Base-by-base conservation (phyloP, 768 basidiomycete genomes). In the Tulasnella calospora region DNA sequence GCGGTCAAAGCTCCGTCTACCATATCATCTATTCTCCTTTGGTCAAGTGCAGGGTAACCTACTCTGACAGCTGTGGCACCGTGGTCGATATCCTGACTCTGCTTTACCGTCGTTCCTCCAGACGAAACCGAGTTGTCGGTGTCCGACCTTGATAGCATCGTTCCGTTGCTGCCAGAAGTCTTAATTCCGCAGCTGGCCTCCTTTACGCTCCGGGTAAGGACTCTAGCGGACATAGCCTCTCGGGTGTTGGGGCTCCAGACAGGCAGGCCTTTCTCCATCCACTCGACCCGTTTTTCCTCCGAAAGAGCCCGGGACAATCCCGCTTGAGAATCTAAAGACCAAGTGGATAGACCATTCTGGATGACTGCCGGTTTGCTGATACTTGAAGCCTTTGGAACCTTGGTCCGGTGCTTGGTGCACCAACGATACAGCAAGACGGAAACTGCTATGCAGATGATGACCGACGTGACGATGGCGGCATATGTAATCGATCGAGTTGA, bases 141-240 rank as follows among this genome's bases (percentile, higher is more conserved):
- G 12, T 67, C 61, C 33, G 61, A 67, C 17, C 33, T 67, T 67
- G 61, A 67, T n/a, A 67, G 5, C 61, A 13, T 67, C 12, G 10
- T 67, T n/a, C 12, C 33, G 33, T 30, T 67, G 61, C 61, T 67
- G 17, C 27, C 2, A 15, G 61, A 33, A 33, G 61, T 3, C 61
- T 5, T 67, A 13, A 33, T 33, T 67, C 61, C 61, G 61, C 61
- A 67, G 61, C 15, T 67, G 13, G 61, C 3, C 61, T 67, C 61
- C 7, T 33, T 10, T 4, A 13, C 27, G 3, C 30, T 33, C n/a
- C 61, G 61, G 61, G 7, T 67, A 13, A 67, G 33, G 61, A 46
- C 73, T 74, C 51, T 46, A 21, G 44, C 51, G 44, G 73, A 44
- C 73, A 74, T 74, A 12, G 73, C 73, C 30, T 47, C 61, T 30